Percentiles rank a stretch among this genome's conserved stretches.
phyloP scores from a whole-genome alignment of 768 basidiomycete species.

The Hemileccinum impolitum region DNA sequence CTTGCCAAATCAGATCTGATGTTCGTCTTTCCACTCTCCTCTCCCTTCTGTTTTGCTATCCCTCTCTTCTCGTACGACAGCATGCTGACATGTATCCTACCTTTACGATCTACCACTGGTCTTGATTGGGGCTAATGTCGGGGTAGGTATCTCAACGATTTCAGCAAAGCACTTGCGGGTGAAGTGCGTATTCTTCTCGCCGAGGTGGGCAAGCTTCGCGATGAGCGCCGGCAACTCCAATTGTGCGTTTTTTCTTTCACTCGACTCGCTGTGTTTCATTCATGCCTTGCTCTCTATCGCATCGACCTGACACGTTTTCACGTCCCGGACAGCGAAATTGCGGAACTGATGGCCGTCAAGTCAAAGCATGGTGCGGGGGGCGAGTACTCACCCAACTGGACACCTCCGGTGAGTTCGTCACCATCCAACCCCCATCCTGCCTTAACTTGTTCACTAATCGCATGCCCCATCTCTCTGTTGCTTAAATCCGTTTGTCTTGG shows the following conservation, averaged over 20 bases:
- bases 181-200: conserved; percentile 61
- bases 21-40: background rate
- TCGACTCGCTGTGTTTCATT: background rate
- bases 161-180: conserved; percentile 58
- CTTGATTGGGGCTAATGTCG: background rate
- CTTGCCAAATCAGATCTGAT: background rate
- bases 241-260: conserved; percentile 37
- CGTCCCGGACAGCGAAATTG: conserved; percentile 59
- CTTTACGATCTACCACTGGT: background rate
- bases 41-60: background rate
- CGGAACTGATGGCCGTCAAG: conserved; percentile 78
- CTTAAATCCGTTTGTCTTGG: background rate
- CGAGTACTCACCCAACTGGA: conserved; percentile 75
- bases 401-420: conserved; percentile 46
- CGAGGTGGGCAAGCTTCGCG: conserved; percentile 58
- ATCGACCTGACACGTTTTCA: background rate
- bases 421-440: background rate
- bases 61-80: background rate
- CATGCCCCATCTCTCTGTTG: background rate
- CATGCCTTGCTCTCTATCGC: background rate
- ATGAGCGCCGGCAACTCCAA: conserved; percentile 55
- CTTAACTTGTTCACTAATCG: background rate
- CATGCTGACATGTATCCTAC: conserved; percentile 4
- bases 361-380: conserved; percentile 80
- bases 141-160: conserved; percentile 53